These are phyloP conservation scores for Globisporangium solare DNA, from an alignment of 352 stramenopile genomes.

Conservation along the genomic window DNA sequence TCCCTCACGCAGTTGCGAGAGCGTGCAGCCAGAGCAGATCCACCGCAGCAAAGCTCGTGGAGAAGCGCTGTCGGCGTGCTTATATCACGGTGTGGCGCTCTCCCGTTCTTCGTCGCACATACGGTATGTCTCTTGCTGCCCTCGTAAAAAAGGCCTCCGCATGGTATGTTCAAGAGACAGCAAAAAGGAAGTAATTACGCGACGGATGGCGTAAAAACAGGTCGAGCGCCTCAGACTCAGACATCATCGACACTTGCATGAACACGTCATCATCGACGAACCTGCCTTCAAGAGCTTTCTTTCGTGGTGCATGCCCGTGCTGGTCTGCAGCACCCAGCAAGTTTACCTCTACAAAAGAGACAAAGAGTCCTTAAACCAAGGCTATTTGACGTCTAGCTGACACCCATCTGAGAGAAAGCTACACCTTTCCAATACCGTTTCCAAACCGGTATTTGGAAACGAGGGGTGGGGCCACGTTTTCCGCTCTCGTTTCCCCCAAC, in stretches of 20 bases:
- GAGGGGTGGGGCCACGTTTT: neutral
- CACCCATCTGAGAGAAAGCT: neutral
- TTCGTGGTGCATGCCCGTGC: neutral
- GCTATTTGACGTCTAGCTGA: neutral
- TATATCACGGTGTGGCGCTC: neutral
- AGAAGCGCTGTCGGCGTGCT: neutral
- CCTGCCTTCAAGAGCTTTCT: neutral
- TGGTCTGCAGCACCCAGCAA: neutral
- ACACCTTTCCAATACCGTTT: neutral
- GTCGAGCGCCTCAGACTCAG: neutral
- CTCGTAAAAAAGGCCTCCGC: neutral
- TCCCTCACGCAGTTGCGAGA: neutral
- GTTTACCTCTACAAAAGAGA: no score
- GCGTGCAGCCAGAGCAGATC: no score
- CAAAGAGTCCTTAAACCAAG: no score
- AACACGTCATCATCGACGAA: neutral
- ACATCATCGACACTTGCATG: neutral
- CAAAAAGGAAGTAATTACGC: neutral
- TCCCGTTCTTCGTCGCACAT: neutral
- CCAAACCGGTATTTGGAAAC: neutral
- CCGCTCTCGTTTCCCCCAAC: neutral
- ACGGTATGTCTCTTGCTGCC: neutral
- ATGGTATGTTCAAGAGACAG: neutral
- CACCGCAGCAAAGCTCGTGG: neutral
- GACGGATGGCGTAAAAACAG: neutral